Percentiles rank a stretch among this genome's conserved stretches.
Conservation (phyloP, 768 basidiomycete species). For the Hericium alpestre region DNA sequence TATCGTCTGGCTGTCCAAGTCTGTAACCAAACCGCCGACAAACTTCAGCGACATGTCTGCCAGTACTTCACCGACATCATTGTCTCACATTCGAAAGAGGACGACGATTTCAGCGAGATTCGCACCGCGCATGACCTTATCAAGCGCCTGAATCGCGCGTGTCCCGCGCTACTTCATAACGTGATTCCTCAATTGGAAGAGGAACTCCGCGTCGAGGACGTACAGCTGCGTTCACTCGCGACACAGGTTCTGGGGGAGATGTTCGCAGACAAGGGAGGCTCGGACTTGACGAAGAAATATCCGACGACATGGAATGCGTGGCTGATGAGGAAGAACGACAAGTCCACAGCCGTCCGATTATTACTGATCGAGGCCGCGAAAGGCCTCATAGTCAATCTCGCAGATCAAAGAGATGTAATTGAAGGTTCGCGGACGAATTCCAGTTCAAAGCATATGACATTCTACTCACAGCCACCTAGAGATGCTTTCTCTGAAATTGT, state of each 20-base stretch:
- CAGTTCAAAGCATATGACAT: no score
- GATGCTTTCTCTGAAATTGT: slow-evolving; percentile 50
- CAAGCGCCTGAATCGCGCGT: slow-evolving; percentile 68
- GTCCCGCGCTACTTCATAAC: slow-evolving; percentile 73
- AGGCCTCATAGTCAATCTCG: slow-evolving; percentile 50
- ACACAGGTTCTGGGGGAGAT: slow-evolving; percentile 84
- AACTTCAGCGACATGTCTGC: slow-evolving; percentile 79
- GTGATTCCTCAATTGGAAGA: slow-evolving; percentile 92
- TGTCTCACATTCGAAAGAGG: slow-evolving; percentile 37
- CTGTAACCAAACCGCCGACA: slow-evolving; percentile 75
- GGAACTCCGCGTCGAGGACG: slow-evolving; percentile 70
- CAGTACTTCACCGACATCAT: slow-evolving; percentile 92
- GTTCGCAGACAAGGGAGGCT: slow-evolving; percentile 68
- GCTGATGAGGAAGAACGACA: slow-evolving; percentile 73
- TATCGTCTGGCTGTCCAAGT: slow-evolving; percentile 78
- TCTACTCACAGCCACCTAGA: slow-evolving; percentile 26
- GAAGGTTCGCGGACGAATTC: slow-evolving; percentile 45
- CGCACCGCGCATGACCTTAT: slow-evolving; percentile 77
- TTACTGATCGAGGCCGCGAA: slow-evolving; percentile 66
- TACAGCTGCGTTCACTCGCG: slow-evolving; percentile 64
- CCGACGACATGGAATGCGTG: slow-evolving; percentile 80
- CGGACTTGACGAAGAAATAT: slow-evolving; percentile 70
- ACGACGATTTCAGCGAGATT: slow-evolving; percentile 61
- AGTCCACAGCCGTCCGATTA: slow-evolving; percentile 55
- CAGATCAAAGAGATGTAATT: slow-evolving; percentile 57